Base-by-base conservation (phyloP, 2,329 filamentous ascomycete genomes). In the Calonectria hongkongensis region DNA sequence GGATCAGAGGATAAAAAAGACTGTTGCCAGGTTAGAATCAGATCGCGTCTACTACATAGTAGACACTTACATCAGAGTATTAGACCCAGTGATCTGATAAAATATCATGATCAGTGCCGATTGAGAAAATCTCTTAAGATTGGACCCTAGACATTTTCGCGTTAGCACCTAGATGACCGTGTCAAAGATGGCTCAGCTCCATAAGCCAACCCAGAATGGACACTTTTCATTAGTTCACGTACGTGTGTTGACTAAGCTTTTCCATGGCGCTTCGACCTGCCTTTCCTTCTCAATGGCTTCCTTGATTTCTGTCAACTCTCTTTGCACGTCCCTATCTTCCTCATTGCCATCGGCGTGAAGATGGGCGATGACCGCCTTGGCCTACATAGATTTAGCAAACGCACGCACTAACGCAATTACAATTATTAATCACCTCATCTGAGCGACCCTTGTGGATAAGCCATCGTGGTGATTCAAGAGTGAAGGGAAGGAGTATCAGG, bases 51-150 rank as follows among this genome's bases (percentile, higher is more conserved):
- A 1, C 3, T 13, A 7, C 12, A 4, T 12, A 36, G 2, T 7
- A n/a, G 28, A 10, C 10, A 56, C 50, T 56, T 36, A 12, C 50
- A 56, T 36, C 9, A 56, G 50, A 5, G 28, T 56, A 5, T 56
- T 33, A 4, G 50, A 36, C 36, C 28, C 50, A 56, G 50, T 56
- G 18, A 36, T 21, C 10, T 56, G 50, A 21, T n/a, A 36, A n/a
- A 56, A 56, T 9, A 51, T 25, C 48, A 51, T 51, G 27, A 51
- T 30, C 10, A 51, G 18, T 15, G 48, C 48, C 2, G 48, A 27
- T 28, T 51, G 48, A 28, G 48, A 51, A 51, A 51, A 51, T 3
- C 48, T 27, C 25, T 51, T 51, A 15, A 51, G 27, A 51, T 51
- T 51, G 10, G 48, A 12, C 7, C 48, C 48, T 51, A 21, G 8